Evolutionary conservation across 2,329 filamentous ascomycete species (phyloP), one percentile per base, ranked within the genome.

Genomic region (Botrytis deweyae): DNA sequence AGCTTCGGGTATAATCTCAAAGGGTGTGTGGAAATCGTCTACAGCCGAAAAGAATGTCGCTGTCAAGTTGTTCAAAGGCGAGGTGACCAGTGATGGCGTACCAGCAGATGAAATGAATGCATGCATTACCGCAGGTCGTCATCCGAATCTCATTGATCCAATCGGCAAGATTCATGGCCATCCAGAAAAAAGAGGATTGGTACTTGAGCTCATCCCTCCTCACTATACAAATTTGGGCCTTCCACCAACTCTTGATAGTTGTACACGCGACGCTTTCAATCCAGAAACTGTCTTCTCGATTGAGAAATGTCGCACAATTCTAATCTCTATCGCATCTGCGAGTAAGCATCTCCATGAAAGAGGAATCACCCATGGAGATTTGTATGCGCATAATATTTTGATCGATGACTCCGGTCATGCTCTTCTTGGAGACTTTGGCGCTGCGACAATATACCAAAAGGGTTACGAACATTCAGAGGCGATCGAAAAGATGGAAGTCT

Each of bases 61-160:
- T 3, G 81, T 87, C 78, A 86, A 87, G 76, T 79, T 87, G 10
- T 87, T 87, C 80, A 84, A 83, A 59, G 85, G 85, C n/a, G 80
- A 82, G 14, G 80, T 86, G 18, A 85, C 85, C 14, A 85, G 82
- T 75, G 85, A 86, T 74, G 85, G 86, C 22, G 84, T 82, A 8
- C 85, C 86, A 0, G 78, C 81, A n/a, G 85, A 87, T 76, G 86
- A 87, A 78, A 84, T 87, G 84, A 81, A 82, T 16, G 85, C 85
- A 4, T 85, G 82, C 73, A 82, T 86, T 68, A 80, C 81, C 0
- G 85, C 85, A 0, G 85, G 85, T 18, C 82, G 81, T 55, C 85
- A 87, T 76, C 80, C 81, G 29, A 84, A 85, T 75, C 82, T 87
- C 63, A 85, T 86, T 73, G 81, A 82, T 69, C 82, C 85, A 1